Percentiles rank a stretch among this genome's conserved stretches.
Evolutionary conservation across 140 eudicot species (phyloP).

Genomic region (Erigeron philadelphicus): DNA sequence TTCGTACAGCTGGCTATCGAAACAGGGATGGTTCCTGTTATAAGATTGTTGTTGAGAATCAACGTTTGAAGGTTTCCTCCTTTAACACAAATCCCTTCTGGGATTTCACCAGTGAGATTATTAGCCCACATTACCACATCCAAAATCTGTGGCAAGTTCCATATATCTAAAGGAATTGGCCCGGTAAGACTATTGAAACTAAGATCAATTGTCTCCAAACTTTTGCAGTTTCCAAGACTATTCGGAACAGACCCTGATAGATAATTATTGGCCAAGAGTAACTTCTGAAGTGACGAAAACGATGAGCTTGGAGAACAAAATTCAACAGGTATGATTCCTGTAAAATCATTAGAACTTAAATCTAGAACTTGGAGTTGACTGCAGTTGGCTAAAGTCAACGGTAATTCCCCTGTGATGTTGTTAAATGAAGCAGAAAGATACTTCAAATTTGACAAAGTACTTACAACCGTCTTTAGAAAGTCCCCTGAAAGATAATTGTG

Average conservation of each 20-base stretch:
- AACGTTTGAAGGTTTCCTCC: slow-evolving; percentile 91
- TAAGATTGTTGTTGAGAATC: slow-evolving; percentile 74
- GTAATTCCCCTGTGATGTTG: slow-evolving; percentile 61
- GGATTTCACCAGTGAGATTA: slow-evolving; percentile 63
- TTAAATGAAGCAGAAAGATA: slow-evolving; percentile 62
- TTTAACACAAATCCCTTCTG: slow-evolving; percentile 73
- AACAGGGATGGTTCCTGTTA: slow-evolving; percentile 54
- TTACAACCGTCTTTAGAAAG: slow-evolving; percentile 52
- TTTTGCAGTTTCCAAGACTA: slow-evolving; percentile 59
- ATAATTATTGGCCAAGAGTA: slow-evolving; percentile 54
- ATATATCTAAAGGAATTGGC: slow-evolving; percentile 50
- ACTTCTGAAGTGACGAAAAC: slow-evolving; percentile 42
- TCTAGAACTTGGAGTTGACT: slow-evolving; percentile 69
- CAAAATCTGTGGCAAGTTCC: slow-evolving; percentile 57
- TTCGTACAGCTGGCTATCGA: slow-evolving; percentile 75
- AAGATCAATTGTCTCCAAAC: slow-evolving; percentile 59
- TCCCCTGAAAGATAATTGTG: slow-evolving; percentile 64
- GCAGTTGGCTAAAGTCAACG: slow-evolving; percentile 50
- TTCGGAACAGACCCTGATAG: slow-evolving; percentile 54
- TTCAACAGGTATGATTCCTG: slow-evolving; percentile 60
- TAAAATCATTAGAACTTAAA: slow-evolving; percentile 64
- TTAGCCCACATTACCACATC: slow-evolving; percentile 93
- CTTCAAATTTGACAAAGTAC: slow-evolving; percentile 53
- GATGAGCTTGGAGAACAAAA: slow-evolving; percentile 46
- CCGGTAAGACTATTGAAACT: slow-evolving; percentile 66